These are phyloP conservation scores for Stellera chamaejasme DNA, from an alignment of 345 rosid genomes.

Conservation along the genomic window DNA sequence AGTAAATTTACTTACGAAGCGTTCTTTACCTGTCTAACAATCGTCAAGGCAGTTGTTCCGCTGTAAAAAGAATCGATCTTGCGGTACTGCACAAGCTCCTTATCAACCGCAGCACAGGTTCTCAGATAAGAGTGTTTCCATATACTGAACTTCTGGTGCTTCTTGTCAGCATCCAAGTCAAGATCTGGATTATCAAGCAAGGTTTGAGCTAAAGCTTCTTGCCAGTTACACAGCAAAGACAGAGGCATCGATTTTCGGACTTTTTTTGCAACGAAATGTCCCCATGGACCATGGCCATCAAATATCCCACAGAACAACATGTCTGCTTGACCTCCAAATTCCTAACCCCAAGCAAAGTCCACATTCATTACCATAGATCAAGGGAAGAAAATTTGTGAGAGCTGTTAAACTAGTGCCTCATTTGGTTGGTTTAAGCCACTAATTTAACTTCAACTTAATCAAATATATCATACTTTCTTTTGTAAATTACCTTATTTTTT, in stretches of 20 bases:
- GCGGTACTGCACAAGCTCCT: conserved; percentile 55
- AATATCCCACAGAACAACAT: conserved; percentile 89
- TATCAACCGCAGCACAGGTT: conserved; percentile 73
- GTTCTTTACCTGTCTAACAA: conserved; percentile 67
- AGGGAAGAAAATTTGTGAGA: too few relatives aligned
- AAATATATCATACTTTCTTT: too few relatives aligned
- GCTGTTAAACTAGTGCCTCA: too few relatives aligned
- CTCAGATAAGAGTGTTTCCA: conserved; percentile 83
- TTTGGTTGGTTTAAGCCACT: too few relatives aligned
- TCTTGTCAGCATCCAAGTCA: conserved; percentile 46
- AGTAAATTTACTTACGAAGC: neutral
- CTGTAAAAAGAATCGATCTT: conserved; percentile 71
- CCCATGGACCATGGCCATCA: conserved; percentile 98
- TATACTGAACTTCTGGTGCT: conserved; percentile 36
- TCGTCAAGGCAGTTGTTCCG: conserved; percentile 76
- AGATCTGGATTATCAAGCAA: conserved; percentile 31
- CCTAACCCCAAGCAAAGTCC: conserved; percentile 32
- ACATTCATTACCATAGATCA: neutral
- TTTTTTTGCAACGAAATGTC: conserved; percentile 79
- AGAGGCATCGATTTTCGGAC: conserved; percentile 74
- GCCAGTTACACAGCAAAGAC: conserved; percentile 69
- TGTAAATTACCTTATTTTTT: too few relatives aligned
- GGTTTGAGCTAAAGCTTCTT: conserved; percentile 54
- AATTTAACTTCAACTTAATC: too few relatives aligned
- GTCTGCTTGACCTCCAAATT: conserved; percentile 79